Base-by-base conservation (phyloP, 2,329 filamentous ascomycete species). In the Sporothrix variecibatus region DNA sequence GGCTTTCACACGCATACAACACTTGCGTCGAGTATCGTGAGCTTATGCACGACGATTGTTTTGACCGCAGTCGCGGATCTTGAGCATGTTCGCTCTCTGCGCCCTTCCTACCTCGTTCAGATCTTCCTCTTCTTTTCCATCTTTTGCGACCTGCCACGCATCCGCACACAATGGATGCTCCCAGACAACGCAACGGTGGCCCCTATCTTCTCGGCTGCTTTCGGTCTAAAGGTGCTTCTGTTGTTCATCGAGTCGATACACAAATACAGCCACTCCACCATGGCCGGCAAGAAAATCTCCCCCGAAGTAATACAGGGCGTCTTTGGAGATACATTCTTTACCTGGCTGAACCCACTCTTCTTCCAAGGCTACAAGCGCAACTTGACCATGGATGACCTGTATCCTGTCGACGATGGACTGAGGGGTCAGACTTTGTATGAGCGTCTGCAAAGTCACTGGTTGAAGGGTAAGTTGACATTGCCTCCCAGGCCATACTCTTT, bases 341-440 rank as follows among this genome's bases (percentile, higher is more conserved):
- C 82, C 80, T 89, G 87, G 87, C 79, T 89, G 72, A 87, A 86
- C 73, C 82, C 83, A 1, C 78, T 90, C 8, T 86, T 90, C 60
- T 81, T 82, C 26, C 80, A 81, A 4, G 88, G 88, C 0, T 89
- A 85, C 80, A 82, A 79, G 3, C 85, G 82, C 3, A 76, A 82
- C 2, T 76, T 89, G 11, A 76, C 78, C 0, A 79, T 87, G 70
- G 56, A 74, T 4, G 76, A 76, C 23, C 74, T 76, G 11, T 75
- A 67, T 38, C 15, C 11, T n/a, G 72, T 75, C 1, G 74, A 74
- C 23, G 23, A 72, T 1, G 74, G 71, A 4, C 67, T 76, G 17
- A 49, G 38, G 31, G 75, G 72, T 17, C 31, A 75, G 38, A 43
- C 28, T 43, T 53, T 73, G 15, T 65, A 76, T 46, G 38, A 51